Base-by-base conservation (phyloP, 345 rosid species). In the Citrus glauca region DNA sequence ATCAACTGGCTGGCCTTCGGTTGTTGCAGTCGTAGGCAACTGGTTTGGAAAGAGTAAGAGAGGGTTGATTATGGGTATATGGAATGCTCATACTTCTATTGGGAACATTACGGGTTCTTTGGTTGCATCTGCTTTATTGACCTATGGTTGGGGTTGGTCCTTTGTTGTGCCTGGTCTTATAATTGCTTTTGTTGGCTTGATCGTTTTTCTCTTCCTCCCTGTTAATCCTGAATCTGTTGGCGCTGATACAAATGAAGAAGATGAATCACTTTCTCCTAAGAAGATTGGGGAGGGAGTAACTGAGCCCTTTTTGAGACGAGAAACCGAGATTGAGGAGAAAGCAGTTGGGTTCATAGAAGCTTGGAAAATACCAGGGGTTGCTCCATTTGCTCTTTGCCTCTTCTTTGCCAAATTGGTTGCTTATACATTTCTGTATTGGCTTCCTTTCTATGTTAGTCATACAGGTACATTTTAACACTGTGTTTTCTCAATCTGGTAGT, bases 1-100 rank as follows among this genome's bases (percentile, higher is more conserved):
- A 81, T 96, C 99, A 32, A 96, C 95, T 22, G 98, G 99, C 10
- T 94, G 99, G 99, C 99, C 99, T 78, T 96, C 97, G 7, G 97
- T 96, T 16, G 99, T 96, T 69, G 98, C 99, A 10, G 94, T 94
- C 55, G 91, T 96, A 6, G 98, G 97, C 2, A 94, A 94, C 19
- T 96, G 99, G 99, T 96, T 89, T 66, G 93, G 96, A 57, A 96
- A 92, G 89, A 91, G 82, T 71, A 96, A 92, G 79, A 91, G 99
- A 86, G 99, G 99, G 30, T 80, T 96, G 74, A 89, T 94, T 48
- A 92, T 92, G 98, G 99, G 99, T 42, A 90, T 94, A 70, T 94
- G 99, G 98, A 96, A 93, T 89, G 98, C 99, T 76, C 97, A 96
- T 68, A 96, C 98, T 20, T 96, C 98, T 11, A 63, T 94, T 1